Percentiles rank a stretch among this genome's conserved stretches.
phyloP scores from a whole-genome alignment of 1,284 basidiomycete genomes.

The Sutorius eximius region DNA sequence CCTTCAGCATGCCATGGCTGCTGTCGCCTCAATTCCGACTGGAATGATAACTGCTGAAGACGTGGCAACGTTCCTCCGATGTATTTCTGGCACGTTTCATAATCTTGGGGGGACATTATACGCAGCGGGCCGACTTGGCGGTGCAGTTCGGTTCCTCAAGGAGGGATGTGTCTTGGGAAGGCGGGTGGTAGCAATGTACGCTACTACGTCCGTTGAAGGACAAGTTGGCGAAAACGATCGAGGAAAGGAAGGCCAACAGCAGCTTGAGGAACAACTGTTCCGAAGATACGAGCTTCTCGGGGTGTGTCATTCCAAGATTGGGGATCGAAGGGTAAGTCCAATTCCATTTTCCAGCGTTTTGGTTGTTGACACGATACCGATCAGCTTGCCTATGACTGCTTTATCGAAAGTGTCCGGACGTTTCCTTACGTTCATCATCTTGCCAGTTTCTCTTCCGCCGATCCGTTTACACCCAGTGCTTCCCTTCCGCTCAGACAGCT shows the following conservation, averaged over 20 bases:
- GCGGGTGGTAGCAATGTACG: constrained; percentile 41
- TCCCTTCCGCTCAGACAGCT: constrained; percentile 52
- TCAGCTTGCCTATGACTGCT: constrained; percentile 62
- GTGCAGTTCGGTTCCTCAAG: constrained; percentile 63
- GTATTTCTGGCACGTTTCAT: constrained; percentile 66
- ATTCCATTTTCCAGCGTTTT: neutral
- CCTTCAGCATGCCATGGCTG: constrained; percentile 44
- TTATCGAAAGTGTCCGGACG: constrained; percentile 49
- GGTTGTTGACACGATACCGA: constrained; percentile 8
- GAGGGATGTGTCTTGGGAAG: constrained; percentile 57
- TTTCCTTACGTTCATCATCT: constrained; percentile 50
- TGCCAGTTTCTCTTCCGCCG: constrained; percentile 29
- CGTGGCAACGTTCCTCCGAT: constrained; percentile 59
- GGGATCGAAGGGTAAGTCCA: constrained; percentile 61
- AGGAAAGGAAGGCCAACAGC: constrained; percentile 53
- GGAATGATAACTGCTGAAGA: constrained; percentile 24
- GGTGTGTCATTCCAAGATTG: constrained; percentile 70
- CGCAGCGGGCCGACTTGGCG: constrained; percentile 55
- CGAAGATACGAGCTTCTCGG: constrained; percentile 79
- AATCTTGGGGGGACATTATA: constrained; percentile 66
- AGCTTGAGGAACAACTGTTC: constrained; percentile 62
- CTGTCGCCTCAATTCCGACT: constrained; percentile 30
- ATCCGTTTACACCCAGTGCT: constrained; percentile 33
- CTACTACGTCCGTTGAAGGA: neutral
- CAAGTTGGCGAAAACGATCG: constrained; percentile 28